Percentiles rank a stretch among this genome's conserved stretches.
phyloP scores from a whole-genome alignment of 1,139 yeast species.

The Protomyces inundatus region DNA sequence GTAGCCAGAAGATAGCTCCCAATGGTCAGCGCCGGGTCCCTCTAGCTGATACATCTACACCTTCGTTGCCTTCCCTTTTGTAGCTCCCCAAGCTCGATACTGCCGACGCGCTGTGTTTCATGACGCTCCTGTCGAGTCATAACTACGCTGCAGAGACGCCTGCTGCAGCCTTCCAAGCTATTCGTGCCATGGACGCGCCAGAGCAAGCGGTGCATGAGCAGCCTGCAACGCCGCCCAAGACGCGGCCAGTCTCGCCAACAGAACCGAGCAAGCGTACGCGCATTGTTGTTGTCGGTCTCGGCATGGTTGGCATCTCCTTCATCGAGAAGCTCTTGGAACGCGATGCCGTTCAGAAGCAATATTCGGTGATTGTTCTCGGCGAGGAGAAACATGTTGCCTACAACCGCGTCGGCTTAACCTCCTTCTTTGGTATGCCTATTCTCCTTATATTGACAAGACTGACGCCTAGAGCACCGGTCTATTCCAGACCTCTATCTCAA shows the following conservation, averaged over 20 bases:
- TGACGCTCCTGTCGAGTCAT: too few species aligned
- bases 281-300: constrained; percentile 39
- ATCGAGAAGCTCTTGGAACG: constrained; percentile 38
- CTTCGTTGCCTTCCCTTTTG: too few species aligned
- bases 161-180: background rate
- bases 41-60: too few species aligned
- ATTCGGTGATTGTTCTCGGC: constrained; percentile 37
- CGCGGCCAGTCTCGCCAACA: background rate
- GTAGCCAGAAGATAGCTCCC: too few species aligned
- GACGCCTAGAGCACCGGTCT: constrained; percentile 30
- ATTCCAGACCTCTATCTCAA: constrained; percentile 37
- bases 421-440: constrained; percentile 34
- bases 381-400: constrained; percentile 40
- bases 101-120: background rate
- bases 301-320: constrained; percentile 41
- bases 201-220: background rate
- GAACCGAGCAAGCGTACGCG: constrained; percentile 1
- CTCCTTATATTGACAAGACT: background rate
- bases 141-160: background rate
- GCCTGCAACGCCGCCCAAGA: constrained; percentile 2
- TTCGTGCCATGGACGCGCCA: background rate
- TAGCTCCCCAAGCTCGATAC: too few species aligned
- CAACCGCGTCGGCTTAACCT: constrained; percentile 41
- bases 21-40: too few species aligned
- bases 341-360: constrained; percentile 36